These are phyloP conservation scores for Nidula niveotomentosa DNA, from an alignment of 1,284 basidiomycete species.

Conservation along the genomic window DNA sequence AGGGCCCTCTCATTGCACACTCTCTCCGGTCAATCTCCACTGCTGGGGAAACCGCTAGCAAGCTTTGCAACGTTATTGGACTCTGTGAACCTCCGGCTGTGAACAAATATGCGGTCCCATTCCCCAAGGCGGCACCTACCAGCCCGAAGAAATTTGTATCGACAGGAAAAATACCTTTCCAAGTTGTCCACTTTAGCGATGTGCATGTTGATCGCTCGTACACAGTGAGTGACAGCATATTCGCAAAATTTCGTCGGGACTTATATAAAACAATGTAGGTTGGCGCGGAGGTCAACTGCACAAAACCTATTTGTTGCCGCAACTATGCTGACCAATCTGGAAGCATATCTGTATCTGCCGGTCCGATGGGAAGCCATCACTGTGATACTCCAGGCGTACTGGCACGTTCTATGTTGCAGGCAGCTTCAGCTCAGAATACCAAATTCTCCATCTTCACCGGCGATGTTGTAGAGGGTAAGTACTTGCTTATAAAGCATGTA, in stretches of 20 bases:
- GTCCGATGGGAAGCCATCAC: slow-evolving; percentile 41
- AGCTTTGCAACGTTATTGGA: slow-evolving; percentile 58
- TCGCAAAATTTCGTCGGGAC: too few relatives aligned
- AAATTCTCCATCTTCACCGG: slow-evolving; percentile 60
- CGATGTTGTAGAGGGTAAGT: slow-evolving; percentile 56
- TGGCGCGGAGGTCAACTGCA: slow-evolving; percentile 53
- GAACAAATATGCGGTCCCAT: slow-evolving; percentile 39
- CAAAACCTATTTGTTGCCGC: slow-evolving; percentile 60
- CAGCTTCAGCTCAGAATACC: slow-evolving; percentile 35
- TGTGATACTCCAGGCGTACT: slow-evolving; percentile 50
- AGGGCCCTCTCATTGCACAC: slow-evolving; percentile 60
- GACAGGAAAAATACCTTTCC: slow-evolving; percentile 40
- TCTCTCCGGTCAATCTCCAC: slow-evolving; percentile 48
- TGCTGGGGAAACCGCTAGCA: slow-evolving; percentile 46
- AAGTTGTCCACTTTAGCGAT: slow-evolving; percentile 53
- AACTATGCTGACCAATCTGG: slow-evolving; percentile 40
- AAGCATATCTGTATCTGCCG: slow-evolving; percentile 39
- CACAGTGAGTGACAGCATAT: slow-evolving; percentile 34
- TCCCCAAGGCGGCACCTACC: slow-evolving; percentile 38
- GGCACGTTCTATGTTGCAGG: slow-evolving; percentile 48
- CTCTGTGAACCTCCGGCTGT: slow-evolving; percentile 50
- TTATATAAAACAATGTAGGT: too few relatives aligned
- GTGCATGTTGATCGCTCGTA: slow-evolving; percentile 54
- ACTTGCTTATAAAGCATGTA: too few relatives aligned
- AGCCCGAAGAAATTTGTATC: slow-evolving; percentile 33